Percentiles rank a stretch among this genome's conserved stretches.
Evolutionary conservation across 2,329 filamentous ascomycete genomes (phyloP).

Genomic region (Dothiorella sarmentorum): DNA sequence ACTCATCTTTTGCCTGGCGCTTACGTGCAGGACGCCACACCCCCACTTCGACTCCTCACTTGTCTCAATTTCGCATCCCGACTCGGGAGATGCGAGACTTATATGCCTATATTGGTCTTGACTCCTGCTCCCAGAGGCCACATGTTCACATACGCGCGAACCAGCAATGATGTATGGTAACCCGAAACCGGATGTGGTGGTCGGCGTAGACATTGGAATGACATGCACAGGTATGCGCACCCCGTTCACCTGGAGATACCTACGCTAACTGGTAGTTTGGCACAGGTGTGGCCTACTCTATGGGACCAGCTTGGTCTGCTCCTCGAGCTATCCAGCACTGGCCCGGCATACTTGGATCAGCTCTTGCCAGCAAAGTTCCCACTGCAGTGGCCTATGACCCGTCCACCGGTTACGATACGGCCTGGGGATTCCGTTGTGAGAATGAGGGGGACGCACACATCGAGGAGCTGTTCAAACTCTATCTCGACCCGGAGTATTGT

Average conservation of each 20-base stretch:
- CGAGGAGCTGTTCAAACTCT: background rate
- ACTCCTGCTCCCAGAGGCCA: background rate
- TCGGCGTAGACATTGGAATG: slow-evolving; percentile 12
- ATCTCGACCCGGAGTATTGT: background rate
- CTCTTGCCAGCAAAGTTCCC: background rate
- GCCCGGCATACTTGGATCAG: background rate
- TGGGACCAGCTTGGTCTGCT: slow-evolving; percentile 14
- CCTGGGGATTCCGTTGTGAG: background rate
- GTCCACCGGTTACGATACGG: background rate
- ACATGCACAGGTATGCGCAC: background rate
- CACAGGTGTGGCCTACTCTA: background rate
- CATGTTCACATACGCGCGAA: too few relatives aligned
- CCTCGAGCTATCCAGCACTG: background rate
- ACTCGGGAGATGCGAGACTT: too few relatives aligned
- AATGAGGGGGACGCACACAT: background rate
- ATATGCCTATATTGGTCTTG: too few relatives aligned
- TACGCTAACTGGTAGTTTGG: background rate
- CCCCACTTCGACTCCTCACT: too few relatives aligned
- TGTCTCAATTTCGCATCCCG: too few relatives aligned
- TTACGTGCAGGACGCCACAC: too few relatives aligned
- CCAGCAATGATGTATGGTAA: background rate
- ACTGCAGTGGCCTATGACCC: background rate
- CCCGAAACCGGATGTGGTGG: background rate
- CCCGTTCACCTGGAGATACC: background rate
- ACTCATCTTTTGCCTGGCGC: too few relatives aligned